A percentile compares a stretch with the other conserved stretches of the same genome.
Evolutionary conservation across 2,329 filamentous ascomycete genomes (phyloP).

Genomic region (Colletotrichum sansevieriae): DNA sequence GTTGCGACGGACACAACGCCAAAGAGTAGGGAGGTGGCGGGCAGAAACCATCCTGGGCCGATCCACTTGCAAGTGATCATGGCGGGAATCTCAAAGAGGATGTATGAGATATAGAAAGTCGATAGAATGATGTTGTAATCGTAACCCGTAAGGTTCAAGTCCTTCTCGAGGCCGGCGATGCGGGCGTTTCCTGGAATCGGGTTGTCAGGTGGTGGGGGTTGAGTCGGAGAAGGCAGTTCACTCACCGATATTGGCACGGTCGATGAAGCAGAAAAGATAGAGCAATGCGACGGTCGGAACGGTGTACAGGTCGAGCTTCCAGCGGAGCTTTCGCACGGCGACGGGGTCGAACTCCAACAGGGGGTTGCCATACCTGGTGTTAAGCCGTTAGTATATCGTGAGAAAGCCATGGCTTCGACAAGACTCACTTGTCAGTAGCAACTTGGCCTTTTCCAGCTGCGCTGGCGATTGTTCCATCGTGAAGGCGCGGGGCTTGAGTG

Average conservation of each 20-base stretch:
- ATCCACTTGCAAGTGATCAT: constrained; percentile 79
- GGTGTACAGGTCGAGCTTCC: constrained; percentile 75
- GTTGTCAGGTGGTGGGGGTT: background rate
- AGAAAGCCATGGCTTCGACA: rapidly evolving
- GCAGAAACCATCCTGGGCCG: constrained; percentile 80
- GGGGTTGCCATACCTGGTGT: constrained; percentile 60
- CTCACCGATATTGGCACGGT: constrained; percentile 79
- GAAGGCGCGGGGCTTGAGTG: constrained; percentile 22
- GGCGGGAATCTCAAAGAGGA: constrained; percentile 77
- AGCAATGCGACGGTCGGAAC: constrained; percentile 75
- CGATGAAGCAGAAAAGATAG: constrained; percentile 81
- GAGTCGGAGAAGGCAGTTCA: background rate
- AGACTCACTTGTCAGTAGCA: constrained; percentile 60
- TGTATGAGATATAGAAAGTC: constrained; percentile 80
- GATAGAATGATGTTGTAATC: constrained; percentile 79
- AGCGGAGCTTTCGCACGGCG: constrained; percentile 69
- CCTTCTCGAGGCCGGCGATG: constrained; percentile 73
- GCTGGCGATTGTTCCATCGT: constrained; percentile 39
- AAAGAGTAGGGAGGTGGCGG: constrained; percentile 71
- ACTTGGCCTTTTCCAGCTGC: constrained; percentile 59
- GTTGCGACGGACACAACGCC: constrained; percentile 74
- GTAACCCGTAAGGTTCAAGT: constrained; percentile 70
- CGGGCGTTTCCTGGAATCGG: constrained; percentile 72
- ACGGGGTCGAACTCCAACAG: constrained; percentile 67
- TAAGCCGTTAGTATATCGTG: background rate